Conservation (phyloP, 768 basidiomycete species). For the Punctularia strigosozonata region DNA sequence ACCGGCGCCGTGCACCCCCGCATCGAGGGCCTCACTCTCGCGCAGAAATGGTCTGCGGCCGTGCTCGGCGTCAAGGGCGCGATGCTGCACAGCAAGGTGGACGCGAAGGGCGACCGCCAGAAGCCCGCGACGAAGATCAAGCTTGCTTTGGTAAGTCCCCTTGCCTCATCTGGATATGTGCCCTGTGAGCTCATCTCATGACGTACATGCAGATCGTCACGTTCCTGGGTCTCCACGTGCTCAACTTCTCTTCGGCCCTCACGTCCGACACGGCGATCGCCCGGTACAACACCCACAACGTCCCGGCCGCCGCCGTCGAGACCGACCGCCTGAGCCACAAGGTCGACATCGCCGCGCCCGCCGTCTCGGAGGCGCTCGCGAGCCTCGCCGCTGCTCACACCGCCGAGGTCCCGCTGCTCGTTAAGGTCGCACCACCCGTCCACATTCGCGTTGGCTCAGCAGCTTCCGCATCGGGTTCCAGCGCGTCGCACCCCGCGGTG, state of each 20-base stretch:
- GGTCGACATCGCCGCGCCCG: conserved; percentile 60
- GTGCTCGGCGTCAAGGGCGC: conserved; percentile 40
- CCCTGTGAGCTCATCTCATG: conserved; percentile 3
- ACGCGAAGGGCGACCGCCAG: conserved; percentile 34
- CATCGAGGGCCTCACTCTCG: conserved; percentile 19
- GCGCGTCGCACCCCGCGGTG: conserved; percentile 16
- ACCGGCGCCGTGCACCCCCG: too few relatives aligned
- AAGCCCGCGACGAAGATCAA: conserved; percentile 85
- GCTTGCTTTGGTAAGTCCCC: conserved; percentile 59
- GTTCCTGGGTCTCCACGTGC: conserved; percentile 82
- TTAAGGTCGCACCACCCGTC: conserved; percentile 52
- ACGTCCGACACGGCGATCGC: conserved; percentile 51
- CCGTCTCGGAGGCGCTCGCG: conserved; percentile 34
- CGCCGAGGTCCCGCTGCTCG: conserved; percentile 30
- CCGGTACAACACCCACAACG: conserved; percentile 28
- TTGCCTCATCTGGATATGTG: background rate
- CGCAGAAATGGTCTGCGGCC: conserved; percentile 6
- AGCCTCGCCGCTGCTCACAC: conserved; percentile 20
- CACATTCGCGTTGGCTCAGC: conserved; percentile 36
- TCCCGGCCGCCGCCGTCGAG: conserved; percentile 12
- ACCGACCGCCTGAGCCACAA: conserved; percentile 25
- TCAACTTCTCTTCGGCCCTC: conserved; percentile 89
- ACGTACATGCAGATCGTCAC: conserved; percentile 52
- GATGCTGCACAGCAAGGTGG: conserved; percentile 29
- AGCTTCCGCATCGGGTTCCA: conserved; percentile 2